Base-by-base conservation (phyloP, 495 filamentous ascomycete species). In the Daldinia loculata region DNA sequence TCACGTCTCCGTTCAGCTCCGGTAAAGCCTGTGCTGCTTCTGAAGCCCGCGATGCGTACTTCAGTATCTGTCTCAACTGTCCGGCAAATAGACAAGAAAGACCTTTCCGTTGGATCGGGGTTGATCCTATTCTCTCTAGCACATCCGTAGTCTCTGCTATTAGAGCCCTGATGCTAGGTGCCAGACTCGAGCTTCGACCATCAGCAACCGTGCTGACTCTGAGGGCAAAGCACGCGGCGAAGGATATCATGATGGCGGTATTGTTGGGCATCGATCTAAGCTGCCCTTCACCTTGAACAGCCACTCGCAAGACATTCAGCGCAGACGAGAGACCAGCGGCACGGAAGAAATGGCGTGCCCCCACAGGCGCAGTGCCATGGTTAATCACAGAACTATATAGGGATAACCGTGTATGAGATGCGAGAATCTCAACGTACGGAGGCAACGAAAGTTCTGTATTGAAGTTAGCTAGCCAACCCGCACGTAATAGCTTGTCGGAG, bases 191-290 rank as follows among this genome's bases (percentile, higher is more conserved):
- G 66, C 85, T 84, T 34, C 75, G 61, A 29, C 81, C 83, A 6
- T 84, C 79, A 11, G 86, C 84, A 57, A 88, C 84, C 1, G 86
- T 82, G 67, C 88, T 89, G 7, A 92, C 84, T 36, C 86, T 86
- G 22, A 92, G 81, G 1, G 89, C 89, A 52, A 91, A 89, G 70
- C 89, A 91, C 17, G 90, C 90, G 1, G 89, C 89, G 61, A 91
- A 92, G 4, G 90, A 90, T 24, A 92, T 91, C 90, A 91, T 92
- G 69, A 91, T 92, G 41, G 89, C 88, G 0, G 90, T 89, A 66
- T 92, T 92, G 79, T 92, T 92, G 4, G 90, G 90, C 89, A 92
- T 91, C 9, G 89, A 91, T 39, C 89, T 88, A 4, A 92, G 83
- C 65, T 88, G 84, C 2, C 82, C 80, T 76, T 92, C 90, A 5